Evolutionary conservation across 1,139 yeast species (phyloP), one percentile per base, ranked within the genome.

Genomic region (Kodamaea alishanica): DNA sequence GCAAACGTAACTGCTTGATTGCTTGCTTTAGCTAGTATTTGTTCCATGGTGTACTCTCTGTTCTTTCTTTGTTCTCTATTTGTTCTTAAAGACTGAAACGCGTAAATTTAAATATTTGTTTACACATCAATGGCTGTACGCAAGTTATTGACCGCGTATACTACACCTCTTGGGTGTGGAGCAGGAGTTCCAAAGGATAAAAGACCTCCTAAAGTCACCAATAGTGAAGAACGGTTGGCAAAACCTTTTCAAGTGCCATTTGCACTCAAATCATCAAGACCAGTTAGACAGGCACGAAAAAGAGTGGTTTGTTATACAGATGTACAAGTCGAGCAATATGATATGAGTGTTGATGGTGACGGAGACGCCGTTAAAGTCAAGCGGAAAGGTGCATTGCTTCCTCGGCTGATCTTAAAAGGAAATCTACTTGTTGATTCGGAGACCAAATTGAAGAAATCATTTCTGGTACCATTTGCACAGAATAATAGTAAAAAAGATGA

Each of bases 1-100:
- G 94, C 95, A 63, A 85, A 83, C 2, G 89, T 77, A 7, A 85
- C 87, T 1, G 88, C 88, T 49, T 85, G 92, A 41, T 78, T 79
- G 26, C 90, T 84, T 4, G 94, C 94, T 61, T 79, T 74, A 22
- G 59, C 56, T 8, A 58, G 49, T 9, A 58, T 54, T 26, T 54
- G 58, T 37, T 58, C 63, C 63, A 58, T 56, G 22, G 33, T n/a
- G n/a, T 24, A 25, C n/a, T n/a, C n/a, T n/a, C n/a, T n/a, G n/a
- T n/a, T n/a, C n/a, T n/a, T n/a, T n/a, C n/a, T n/a, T n/a, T n/a
- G n/a, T n/a, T n/a, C n/a, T n/a, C n/a, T n/a, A n/a, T n/a, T n/a
- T n/a, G n/a, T n/a, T n/a, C n/a, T n/a, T n/a, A n/a, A n/a, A n/a
- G n/a, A n/a, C n/a, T n/a, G n/a, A n/a, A 15, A 15, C 20, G 20